Evolutionary conservation across 2,329 filamentous ascomycete species (phyloP).

Genomic region (Parastagonospora nodorum): DNA sequence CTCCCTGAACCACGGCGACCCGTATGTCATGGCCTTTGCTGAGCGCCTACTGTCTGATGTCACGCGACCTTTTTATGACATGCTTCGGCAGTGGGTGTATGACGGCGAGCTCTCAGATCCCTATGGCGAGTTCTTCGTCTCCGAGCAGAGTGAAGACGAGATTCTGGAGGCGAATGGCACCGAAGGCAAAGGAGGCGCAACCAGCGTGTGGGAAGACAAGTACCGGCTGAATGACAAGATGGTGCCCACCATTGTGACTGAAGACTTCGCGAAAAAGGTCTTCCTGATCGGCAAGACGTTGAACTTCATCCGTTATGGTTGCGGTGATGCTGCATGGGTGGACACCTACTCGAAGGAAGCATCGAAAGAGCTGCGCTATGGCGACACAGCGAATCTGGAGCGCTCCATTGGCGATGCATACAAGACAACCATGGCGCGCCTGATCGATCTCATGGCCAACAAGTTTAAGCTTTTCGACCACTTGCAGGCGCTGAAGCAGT

Average conservation of each 20-base stretch:
- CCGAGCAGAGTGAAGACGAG: constrained; percentile 70
- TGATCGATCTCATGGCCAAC: constrained; percentile 90
- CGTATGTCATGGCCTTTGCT: constrained; percentile 90
- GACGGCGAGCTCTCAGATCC: constrained; percentile 98
- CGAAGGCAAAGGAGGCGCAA: constrained; percentile 62
- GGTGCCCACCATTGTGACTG: constrained; percentile 90
- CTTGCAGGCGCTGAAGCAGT: constrained; percentile 88
- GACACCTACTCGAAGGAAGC: constrained; percentile 92
- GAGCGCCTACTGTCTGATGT: constrained; percentile 86
- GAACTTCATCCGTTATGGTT: constrained; percentile 97
- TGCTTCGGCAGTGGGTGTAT: constrained; percentile 96
- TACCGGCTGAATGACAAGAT: constrained; percentile 84
- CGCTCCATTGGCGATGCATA: constrained; percentile 96
- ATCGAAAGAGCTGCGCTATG: constrained; percentile 89
- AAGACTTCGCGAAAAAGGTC: constrained; percentile 93
- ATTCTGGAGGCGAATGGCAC: constrained; percentile 48
- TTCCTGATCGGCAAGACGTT: constrained; percentile 97
- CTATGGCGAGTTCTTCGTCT: constrained; percentile 93
- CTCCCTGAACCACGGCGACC: constrained; percentile 91
- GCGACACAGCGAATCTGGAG: constrained; percentile 89
- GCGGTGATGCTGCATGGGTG: constrained; percentile 92
- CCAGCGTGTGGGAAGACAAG: constrained; percentile 97
- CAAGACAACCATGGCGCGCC: constrained; percentile 94
- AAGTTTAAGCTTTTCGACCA: constrained; percentile 97
- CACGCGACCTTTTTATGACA: constrained; percentile 94